Evolutionary conservation across 31 red algal species (phyloP).

Genomic region (Asparagopsis taxiformis): DNA sequence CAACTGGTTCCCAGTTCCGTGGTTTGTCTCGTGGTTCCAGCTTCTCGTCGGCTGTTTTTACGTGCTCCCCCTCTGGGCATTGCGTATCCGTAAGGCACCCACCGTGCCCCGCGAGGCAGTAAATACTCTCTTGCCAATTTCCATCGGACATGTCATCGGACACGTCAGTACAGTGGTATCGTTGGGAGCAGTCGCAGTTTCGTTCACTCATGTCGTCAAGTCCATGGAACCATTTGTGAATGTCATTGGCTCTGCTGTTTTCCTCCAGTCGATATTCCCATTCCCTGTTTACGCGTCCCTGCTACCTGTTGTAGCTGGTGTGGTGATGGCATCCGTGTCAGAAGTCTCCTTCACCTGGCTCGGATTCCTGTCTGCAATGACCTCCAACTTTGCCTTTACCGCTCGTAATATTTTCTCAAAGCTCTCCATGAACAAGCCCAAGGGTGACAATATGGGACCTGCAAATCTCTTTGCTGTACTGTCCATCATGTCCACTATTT

Average conservation of each 20-base stretch:
- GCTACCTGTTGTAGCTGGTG: slow-evolving; percentile 91
- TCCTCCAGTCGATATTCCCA: slow-evolving; percentile 76
- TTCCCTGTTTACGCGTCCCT: slow-evolving; percentile 91
- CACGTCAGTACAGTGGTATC: slow-evolving; percentile 89
- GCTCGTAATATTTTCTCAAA: slow-evolving; percentile 95
- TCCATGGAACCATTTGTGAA: slow-evolving; percentile 94
- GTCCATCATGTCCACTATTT: slow-evolving; percentile 78
- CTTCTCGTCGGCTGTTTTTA: slow-evolving; percentile 80
- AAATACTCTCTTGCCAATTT: slow-evolving; percentile 70
- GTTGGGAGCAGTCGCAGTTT: slow-evolving; percentile 74
- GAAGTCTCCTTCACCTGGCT: slow-evolving; percentile 96
- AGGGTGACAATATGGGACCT: slow-evolving; percentile 87
- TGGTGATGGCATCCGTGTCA: slow-evolving; percentile 85
- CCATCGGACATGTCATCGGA: slow-evolving; percentile 82
- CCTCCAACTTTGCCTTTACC: slow-evolving; percentile 96
- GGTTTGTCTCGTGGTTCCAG: slow-evolving; percentile 92
- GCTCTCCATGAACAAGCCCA: slow-evolving; percentile 85
- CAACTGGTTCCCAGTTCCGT: slow-evolving; percentile 87
- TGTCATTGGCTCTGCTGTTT: slow-evolving; percentile 84
- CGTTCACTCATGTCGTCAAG: slow-evolving; percentile 99
- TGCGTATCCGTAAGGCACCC: slow-evolving; percentile 76
- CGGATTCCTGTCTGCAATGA: slow-evolving; percentile 96
- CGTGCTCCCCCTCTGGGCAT: slow-evolving; percentile 77
- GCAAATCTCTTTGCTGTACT: slow-evolving; percentile 96
- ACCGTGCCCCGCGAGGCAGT: slow-evolving; percentile 52